Evolutionary conservation across 192 early-diverging fungal genomes (phyloP).

Genomic region (Backusella tarrabulga): DNA sequence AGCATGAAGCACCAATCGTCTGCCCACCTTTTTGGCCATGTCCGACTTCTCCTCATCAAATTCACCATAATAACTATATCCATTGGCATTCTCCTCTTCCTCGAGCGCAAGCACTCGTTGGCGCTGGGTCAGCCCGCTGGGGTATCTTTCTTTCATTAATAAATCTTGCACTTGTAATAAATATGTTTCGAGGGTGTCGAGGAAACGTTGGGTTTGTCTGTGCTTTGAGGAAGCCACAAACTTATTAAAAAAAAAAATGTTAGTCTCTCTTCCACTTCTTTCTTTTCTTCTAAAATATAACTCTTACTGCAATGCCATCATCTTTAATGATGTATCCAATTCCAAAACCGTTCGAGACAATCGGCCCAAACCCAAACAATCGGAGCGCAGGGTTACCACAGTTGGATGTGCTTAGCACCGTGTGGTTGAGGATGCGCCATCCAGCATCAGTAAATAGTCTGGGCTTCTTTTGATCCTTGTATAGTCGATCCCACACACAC

Average conservation of each 20-base stretch:
- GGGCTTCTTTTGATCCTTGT: slow-evolving; percentile 28
- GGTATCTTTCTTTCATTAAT: slow-evolving; percentile 38
- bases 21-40: slow-evolving; percentile 1
- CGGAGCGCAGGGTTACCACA: slow-evolving; percentile 65
- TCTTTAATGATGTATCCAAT: slow-evolving; percentile 74
- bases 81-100: slow-evolving; percentile 27
- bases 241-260: slow-evolving; percentile 20
- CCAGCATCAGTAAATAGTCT: slow-evolving; percentile 41
- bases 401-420: slow-evolving; percentile 72
- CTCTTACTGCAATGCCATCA: slow-evolving; percentile 45
- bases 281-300: background rate
- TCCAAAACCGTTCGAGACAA: slow-evolving; percentile 77
- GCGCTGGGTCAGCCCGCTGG: slow-evolving; percentile 19
- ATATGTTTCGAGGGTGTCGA: slow-evolving; percentile 40
- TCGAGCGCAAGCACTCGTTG: slow-evolving; percentile 31
- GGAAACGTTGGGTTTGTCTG: slow-evolving; percentile 43
- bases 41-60: background rate
- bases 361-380: slow-evolving; percentile 79
- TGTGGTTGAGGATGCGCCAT: slow-evolving; percentile 49
- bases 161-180: slow-evolving; percentile 37
- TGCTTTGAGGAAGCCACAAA: slow-evolving; percentile 49
- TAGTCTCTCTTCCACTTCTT: background rate
- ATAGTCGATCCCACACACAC: slow-evolving; percentile 46
- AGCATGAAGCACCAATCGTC: slow-evolving; percentile 18
- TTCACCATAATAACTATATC: slow-evolving; percentile 43